phyloP scores from a whole-genome alignment of 164 flowering plant species.

The Aristolochia californica region DNA sequence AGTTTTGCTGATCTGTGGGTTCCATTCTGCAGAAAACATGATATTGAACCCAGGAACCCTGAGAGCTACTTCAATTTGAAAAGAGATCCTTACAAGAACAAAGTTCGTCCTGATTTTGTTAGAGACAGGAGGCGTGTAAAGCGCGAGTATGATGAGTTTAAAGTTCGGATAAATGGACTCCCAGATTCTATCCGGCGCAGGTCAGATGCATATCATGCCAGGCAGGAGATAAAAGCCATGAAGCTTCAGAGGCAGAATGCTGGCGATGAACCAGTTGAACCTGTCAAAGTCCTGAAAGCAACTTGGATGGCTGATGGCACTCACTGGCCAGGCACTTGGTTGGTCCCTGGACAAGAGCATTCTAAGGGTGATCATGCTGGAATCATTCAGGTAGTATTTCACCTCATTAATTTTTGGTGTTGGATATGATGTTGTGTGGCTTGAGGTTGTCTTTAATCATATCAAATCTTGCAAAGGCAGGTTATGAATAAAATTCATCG shows the following conservation, averaged over 20 bases:
- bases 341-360: constrained; percentile 39
- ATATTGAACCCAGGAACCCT: constrained; percentile 73
- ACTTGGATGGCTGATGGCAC: constrained; percentile 94
- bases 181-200: constrained; percentile 68
- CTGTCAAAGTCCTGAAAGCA: constrained; percentile 49
- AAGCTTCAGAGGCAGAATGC: constrained; percentile 41
- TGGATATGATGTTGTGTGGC: neutral
- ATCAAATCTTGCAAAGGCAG: neutral
- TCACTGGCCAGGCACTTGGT: constrained; percentile 95
- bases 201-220: constrained; percentile 65
- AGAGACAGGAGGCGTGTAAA: constrained; percentile 66
- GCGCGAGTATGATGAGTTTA: constrained; percentile 79
- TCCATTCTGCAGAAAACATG: constrained; percentile 78
- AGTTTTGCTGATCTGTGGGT: constrained; percentile 77
- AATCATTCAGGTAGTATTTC: constrained; percentile 54
- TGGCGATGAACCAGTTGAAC: constrained; percentile 32
- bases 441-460: neutral
- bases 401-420: neutral
- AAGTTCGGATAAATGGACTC: constrained; percentile 61
- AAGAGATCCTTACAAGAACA: constrained; percentile 64
- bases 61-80: constrained; percentile 58
- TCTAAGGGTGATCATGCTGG: constrained; percentile 82
- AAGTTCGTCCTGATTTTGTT: constrained; percentile 58
- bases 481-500: neutral
- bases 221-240: constrained; percentile 62